Base-by-base conservation (phyloP, 192 early-diverging fungal genomes). In the Kappamyces sp. region DNA sequence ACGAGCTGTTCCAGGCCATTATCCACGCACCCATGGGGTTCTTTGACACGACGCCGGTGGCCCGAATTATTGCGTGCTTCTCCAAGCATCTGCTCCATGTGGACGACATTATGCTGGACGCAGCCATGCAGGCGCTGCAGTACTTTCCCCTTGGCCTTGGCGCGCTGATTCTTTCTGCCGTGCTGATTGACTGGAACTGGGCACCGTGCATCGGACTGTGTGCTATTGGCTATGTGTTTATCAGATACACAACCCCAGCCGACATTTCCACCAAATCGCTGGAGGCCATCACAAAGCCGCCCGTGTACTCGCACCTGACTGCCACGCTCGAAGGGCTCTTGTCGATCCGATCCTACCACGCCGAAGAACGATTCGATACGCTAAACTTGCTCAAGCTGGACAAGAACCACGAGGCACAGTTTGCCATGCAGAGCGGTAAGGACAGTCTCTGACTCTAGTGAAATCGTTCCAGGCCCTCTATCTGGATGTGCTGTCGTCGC, bases 221-320 rank as follows among this genome's bases (percentile, higher is more conserved):
- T 8, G 51, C 62, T 29, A 48, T 79, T 42, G 70, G 66, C 31
- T 68, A 64, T 60, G 5, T 78, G 6, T 31, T 85, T 29, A 42
- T 83, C 29, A 62, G 68, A 34, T 61, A 47, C 34, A 69, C 74
- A 22, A 64, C 42, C 0, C 63, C 63, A 30, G 66, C 70, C 7
- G 77, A 77, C 38, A 67, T 72, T 38, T 50, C 61, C 5, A 68
- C 77, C 51, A 76, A 80, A 45, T 53, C 42, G 32, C 70, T 79
- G 45, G 84, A 86, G 61, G 84, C 81, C 14, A 54, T 71, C 40
- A 72, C 74, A n/a, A 83, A 80, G 42, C 73, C 80, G 0, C 80
- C 80, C 5, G 76, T 87, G 5, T 86, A 81, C 64, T 63, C 79
- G 5, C 85, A 87, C 63, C 65, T 87, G 49, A 73, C 83, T 2